Evolutionary conservation across 1,139 yeast genomes (phyloP), one percentile per base, ranked within the genome.

Genomic region (Debaryomyces singareniensis): DNA sequence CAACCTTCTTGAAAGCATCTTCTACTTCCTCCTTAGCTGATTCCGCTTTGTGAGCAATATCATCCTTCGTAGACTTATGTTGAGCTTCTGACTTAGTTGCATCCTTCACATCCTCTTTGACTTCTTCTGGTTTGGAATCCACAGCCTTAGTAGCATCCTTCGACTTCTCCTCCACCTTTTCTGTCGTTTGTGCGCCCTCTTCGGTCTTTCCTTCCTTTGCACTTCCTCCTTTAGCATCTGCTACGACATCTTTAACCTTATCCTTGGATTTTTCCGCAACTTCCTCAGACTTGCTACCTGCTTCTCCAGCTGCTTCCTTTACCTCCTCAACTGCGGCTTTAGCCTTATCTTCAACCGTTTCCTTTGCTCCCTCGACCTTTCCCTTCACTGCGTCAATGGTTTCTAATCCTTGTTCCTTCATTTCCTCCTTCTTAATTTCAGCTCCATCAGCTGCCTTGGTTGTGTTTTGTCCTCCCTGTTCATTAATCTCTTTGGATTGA

Each of bases 1-100:
- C 61, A 30, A 47, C 55, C 37, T 55, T 51, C 26, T 40, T 44
- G 13, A 59, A 42, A 26, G 51, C 40, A 23, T 48, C 47, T 35
- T 49, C 52, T 29, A 54, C 55, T 27, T 54, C 57, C 15, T 53
- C 55, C 45, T 55, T 50, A 29, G 62, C 61, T 32, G 41, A 51
- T 35, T 52, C 56, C 26, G 37, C 53, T 29, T 34, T 33, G 33
- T 25, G 25, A 13, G 31, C 32, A 21, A 32, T 24, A 26, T 40
- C 35, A 35, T 39, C 38, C 39, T 13, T 29, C 39, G 16, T 25
- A 36, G 13, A 25, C 29, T 15, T 33, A 38, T 10, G 10, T 28
- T 26, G 33, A 22, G 29, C 27, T 27, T 13, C 26, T 15, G 10
- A 15, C 21, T 20, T 30, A 13, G 28, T 35, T 14, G 35, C 33